Percentiles rank a stretch among this genome's conserved stretches.
phyloP scores from a whole-genome alignment of 2,329 filamentous ascomycete genomes.

The Penicillium sp. region DNA sequence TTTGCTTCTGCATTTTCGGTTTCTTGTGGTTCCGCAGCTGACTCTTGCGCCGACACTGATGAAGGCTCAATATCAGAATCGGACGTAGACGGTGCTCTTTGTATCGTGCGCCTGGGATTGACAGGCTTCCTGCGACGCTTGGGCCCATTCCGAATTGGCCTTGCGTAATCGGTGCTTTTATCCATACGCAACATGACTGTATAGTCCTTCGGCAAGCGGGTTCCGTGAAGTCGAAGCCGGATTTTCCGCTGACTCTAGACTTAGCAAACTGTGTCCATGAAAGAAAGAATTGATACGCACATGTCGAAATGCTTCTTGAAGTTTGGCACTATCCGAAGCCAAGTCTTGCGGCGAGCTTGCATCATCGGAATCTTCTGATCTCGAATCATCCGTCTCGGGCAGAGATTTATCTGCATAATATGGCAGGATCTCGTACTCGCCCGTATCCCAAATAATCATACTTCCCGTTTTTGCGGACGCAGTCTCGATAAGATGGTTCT shows the following conservation, averaged over 20 bases:
- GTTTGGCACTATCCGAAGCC: slow-evolving; percentile 43
- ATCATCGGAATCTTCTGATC: slow-evolving; percentile 21
- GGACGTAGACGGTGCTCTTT: slow-evolving; percentile 12
- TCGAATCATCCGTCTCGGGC: slow-evolving; percentile 39
- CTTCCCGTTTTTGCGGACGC: slow-evolving; percentile 56
- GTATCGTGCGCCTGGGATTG: not conserved
- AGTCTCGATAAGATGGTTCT: slow-evolving; percentile 64
- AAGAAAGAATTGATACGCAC: slow-evolving; percentile 20
- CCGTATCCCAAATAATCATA: slow-evolving; percentile 63
- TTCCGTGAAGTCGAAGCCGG: slow-evolving; percentile 55
- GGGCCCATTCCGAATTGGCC: slow-evolving; percentile 15
- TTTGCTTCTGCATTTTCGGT: slow-evolving; percentile 1
- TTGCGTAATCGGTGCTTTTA: slow-evolving; percentile 21
- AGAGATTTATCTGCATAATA: slow-evolving; percentile 34
- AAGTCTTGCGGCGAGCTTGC: slow-evolving; percentile 1
- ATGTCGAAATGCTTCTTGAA: slow-evolving; percentile 53
- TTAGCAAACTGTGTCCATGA: not conserved
- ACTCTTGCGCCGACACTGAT: not conserved
- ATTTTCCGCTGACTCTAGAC: slow-evolving; percentile 52
- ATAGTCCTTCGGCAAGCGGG: slow-evolving; percentile 54
- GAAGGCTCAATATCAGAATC: slow-evolving; percentile 22
- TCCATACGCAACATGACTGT: slow-evolving; percentile 55
- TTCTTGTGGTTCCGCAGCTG: not conserved
- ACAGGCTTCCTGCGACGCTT: slow-evolving; percentile 21
- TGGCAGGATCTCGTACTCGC: slow-evolving; percentile 57